A percentile compares a stretch with the other conserved stretches of the same genome.
Evolutionary conservation across 139 green algal species (phyloP).

Genomic region (Auxenochlorella pyrenoidosa): DNA sequence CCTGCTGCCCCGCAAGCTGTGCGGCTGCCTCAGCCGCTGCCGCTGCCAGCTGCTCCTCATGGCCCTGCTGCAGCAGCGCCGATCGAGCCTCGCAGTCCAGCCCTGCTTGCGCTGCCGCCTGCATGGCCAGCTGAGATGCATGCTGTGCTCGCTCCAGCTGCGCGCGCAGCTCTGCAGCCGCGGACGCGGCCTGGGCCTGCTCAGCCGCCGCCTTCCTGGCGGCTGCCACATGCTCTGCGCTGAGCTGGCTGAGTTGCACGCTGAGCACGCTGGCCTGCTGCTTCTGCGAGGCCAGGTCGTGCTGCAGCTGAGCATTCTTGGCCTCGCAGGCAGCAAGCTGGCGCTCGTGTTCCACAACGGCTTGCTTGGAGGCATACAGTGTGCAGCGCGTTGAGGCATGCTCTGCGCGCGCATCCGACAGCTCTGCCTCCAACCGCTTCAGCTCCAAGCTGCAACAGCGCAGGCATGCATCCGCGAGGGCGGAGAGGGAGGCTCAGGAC

Average conservation of each 20-base stretch:
- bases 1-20: neutral
- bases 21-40: neutral
- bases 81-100: neutral
- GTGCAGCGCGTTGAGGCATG: neutral
- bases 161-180: neutral
- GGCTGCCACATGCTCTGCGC: neutral
- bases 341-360: neutral
- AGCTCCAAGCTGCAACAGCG: neutral
- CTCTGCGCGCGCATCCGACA: neutral
- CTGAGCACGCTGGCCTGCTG: neutral
- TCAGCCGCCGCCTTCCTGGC: neutral
- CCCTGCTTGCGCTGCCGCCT: neutral
- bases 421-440: neutral
- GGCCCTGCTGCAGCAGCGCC: neutral
- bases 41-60: neutral
- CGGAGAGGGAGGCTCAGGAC: neutral
- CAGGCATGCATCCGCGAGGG: no score
- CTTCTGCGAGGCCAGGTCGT: slow-evolving; percentile 2
- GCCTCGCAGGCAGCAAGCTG: neutral
- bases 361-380: neutral
- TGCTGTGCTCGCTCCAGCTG: neutral
- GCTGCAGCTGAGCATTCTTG: neutral
- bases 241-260: neutral
- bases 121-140: neutral
- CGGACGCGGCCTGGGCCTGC: neutral